phyloP scores from a whole-genome alignment of 768 basidiomycete species.

The Kwoniella shandongensis region DNA sequence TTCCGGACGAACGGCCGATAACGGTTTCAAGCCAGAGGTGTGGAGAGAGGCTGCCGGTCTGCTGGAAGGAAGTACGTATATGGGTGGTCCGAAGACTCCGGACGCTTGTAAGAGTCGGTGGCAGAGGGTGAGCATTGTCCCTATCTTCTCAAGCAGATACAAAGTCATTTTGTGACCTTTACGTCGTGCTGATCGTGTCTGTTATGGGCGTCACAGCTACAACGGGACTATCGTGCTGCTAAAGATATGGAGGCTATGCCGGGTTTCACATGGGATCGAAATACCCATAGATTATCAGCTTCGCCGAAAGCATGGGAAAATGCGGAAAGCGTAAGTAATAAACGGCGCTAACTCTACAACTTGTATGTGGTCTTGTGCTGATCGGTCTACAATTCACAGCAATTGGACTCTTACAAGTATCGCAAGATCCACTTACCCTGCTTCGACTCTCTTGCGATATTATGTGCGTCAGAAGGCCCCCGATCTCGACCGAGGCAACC shows the following conservation, averaged over 20 bases:
- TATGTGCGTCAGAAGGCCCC: constrained; percentile 25
- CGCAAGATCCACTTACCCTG: constrained; percentile 33
- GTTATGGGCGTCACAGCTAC: constrained; percentile 19
- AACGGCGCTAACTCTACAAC: neutral
- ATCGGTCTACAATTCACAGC: neutral
- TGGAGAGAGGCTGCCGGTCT: constrained; percentile 31
- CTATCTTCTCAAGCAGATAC: constrained; percentile 12
- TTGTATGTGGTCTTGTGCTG: neutral
- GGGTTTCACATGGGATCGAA: constrained; percentile 36
- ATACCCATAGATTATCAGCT: constrained; percentile 20
- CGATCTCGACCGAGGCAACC: constrained; percentile 11
- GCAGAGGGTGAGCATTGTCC: constrained; percentile 32
- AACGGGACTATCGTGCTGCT: constrained; percentile 38
- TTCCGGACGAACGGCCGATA: constrained; percentile 36
- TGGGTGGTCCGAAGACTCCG: constrained; percentile 43
- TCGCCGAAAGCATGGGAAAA: constrained; percentile 32
- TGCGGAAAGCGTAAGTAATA: constrained; percentile 34
- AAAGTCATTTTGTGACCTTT: constrained; percentile 26
- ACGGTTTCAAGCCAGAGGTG: constrained; percentile 44
- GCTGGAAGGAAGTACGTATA: constrained; percentile 21
- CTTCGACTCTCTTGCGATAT: constrained; percentile 29
- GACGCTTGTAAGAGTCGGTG: constrained; percentile 48
- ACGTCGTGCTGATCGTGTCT: no score
- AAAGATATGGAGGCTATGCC: constrained; percentile 40
- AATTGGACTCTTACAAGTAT: constrained; percentile 35